Base-by-base conservation (phyloP, 2,329 filamentous ascomycete genomes). In the Pyricularia sp. region DNA sequence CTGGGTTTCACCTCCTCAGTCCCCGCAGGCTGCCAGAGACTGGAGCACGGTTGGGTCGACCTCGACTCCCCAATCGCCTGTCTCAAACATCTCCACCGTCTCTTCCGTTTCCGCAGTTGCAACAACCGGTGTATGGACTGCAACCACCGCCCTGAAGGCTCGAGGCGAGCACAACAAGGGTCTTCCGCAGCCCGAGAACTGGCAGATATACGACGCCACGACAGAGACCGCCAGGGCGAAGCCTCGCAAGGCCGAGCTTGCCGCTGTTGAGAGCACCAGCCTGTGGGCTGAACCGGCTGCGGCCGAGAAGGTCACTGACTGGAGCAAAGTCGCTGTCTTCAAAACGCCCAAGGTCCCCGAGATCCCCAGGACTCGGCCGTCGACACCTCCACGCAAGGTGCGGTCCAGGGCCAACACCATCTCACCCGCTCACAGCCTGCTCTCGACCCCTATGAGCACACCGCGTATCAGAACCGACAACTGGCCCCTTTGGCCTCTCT, bases 111-210 rank as follows among this genome's bases (percentile, higher is more conserved):
- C 59, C 25, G 12, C 10, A 4, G 25, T 28, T 26, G 17, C 10
- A 28, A 30, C 59, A 9, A 2, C 14, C 12, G 59, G 59, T 30
- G 59, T 63, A 63, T 42, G 14, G 33, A n/a, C 61, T n/a, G 12
- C 33, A 23, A 25, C 42, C n/a, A 30, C 31, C 14, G 65, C 28
- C 17, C 5, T 30, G 30, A 65, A 36, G 64, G 11, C 64, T 23
- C 64, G 64, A 23, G 64, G 67, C 10, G 67, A 69, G 11, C 69
- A 67, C 68, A 64, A 65, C 9, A 72, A 71, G 26, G 77, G 78
- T 67, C 75, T 79, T 17, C 75, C 76, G 26, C 79, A 82, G 71
- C 78, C 77, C 30, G 69, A 72, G n/a, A 73, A 71, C 50, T 81
- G 78, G 79, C 73, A 75, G 26, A 71, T 71, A 36, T 79, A 80